These are phyloP conservation scores for Ilyonectria sp. DNA, from an alignment of 2,329 filamentous ascomycete species.

Conservation along the genomic window DNA sequence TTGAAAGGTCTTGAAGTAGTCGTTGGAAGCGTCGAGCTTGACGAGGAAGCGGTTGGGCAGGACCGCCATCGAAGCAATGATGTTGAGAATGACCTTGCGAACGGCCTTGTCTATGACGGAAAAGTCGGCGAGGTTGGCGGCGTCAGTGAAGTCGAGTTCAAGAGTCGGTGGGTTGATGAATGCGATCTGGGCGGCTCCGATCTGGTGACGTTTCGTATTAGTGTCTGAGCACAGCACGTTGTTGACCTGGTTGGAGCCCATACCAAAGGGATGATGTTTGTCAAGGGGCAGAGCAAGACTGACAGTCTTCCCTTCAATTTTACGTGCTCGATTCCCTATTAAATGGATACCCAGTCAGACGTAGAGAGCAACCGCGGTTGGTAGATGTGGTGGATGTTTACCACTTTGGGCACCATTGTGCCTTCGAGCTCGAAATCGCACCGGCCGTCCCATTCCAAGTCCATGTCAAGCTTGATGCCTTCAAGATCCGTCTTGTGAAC, in stretches of 20 bases:
- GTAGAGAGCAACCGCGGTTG: neutral
- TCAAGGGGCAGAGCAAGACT: constrained; percentile 42
- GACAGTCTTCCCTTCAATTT: constrained; percentile 44
- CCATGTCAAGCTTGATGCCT: constrained; percentile 48
- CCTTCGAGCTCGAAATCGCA: constrained; percentile 47
- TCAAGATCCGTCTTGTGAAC: constrained; percentile 42
- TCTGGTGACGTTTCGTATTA: constrained; percentile 28
- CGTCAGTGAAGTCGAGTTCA: constrained; percentile 46
- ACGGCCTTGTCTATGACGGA: constrained; percentile 42
- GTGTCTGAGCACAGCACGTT: neutral
- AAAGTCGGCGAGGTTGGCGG: constrained; percentile 46
- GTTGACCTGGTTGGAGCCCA: neutral
- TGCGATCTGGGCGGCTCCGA: constrained; percentile 45
- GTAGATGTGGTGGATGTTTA: constrained; percentile 17
- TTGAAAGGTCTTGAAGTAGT: constrained; percentile 49
- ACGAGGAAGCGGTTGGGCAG: constrained; percentile 47
- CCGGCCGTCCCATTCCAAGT: constrained; percentile 42
- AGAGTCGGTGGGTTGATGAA: constrained; percentile 47
- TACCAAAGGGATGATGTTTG: constrained; percentile 45
- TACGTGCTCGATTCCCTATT: constrained; percentile 44
- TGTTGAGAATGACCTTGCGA: constrained; percentile 43
- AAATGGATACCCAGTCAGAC: constrained; percentile 4
- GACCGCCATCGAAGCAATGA: constrained; percentile 47
- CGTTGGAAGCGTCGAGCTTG: constrained; percentile 45
- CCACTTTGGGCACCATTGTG: constrained; percentile 45